Conservation (phyloP, 495 filamentous ascomycete species). For the Bathelium albidoporum region DNA sequence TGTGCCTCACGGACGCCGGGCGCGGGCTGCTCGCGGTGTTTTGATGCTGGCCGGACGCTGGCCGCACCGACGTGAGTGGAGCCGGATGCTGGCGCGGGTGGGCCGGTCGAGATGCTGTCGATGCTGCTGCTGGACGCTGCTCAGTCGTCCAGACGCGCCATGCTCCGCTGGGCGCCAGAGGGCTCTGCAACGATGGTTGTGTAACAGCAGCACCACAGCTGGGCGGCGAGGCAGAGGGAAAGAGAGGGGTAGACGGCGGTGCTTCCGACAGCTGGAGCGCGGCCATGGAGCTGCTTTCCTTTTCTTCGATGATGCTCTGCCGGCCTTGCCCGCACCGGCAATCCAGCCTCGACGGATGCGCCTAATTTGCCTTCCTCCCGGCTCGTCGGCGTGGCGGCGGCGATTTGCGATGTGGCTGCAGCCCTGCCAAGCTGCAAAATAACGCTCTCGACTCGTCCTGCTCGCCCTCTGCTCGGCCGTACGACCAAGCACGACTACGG, state of each 20-base stretch:
- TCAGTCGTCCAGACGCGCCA: not conserved
- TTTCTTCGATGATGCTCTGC: not conserved
- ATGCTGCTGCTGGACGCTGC: not conserved
- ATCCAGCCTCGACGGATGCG: not conserved
- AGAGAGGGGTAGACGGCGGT: not conserved
- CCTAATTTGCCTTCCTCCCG: not conserved
- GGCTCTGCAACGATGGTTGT: not conserved
- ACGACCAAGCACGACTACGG: too few relatives aligned
- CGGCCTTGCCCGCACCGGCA: slow-evolving; percentile 4
- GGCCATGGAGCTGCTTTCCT: slow-evolving; percentile 4
- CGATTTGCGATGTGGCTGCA: slow-evolving; percentile 2
- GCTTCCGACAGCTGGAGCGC: not conserved
- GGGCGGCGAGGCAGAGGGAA: not conserved
- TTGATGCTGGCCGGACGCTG: not conserved
- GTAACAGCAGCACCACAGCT: not conserved
- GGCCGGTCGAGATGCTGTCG: not conserved
- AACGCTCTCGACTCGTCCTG: too few relatives aligned
- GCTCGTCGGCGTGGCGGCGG: not conserved
- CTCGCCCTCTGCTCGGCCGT: too few relatives aligned
- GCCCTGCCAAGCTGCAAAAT: not conserved
- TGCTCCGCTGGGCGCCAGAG: not conserved
- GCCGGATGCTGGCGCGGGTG: not conserved
- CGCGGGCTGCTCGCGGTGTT: not conserved
- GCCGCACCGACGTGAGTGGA: not conserved
- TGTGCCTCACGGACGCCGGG: slow-evolving; percentile 12